Percentiles rank a stretch among this genome's conserved stretches.
phyloP scores from a whole-genome alignment of 352 stramenopile species.

The Phytophthora hybrid region DNA sequence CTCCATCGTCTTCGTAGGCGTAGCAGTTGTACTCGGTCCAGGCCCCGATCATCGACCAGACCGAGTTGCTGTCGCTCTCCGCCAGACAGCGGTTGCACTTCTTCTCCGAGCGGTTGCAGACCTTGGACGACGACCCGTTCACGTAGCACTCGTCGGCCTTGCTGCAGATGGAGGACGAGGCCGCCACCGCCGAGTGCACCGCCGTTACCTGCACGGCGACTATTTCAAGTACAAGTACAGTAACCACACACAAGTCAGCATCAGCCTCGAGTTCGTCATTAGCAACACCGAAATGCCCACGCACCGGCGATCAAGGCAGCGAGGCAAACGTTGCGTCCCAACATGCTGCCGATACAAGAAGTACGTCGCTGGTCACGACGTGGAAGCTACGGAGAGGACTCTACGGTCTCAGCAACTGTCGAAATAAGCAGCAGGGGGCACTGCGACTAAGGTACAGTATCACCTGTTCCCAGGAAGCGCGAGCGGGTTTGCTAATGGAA shows the following conservation, averaged over 20 bases:
- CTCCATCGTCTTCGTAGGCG: conserved; percentile 38
- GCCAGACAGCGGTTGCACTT: conserved; percentile 58
- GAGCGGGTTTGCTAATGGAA: conserved; percentile 5
- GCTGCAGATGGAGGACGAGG: conserved; percentile 40
- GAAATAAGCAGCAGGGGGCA: conserved; percentile 2
- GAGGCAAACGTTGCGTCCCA: conserved; percentile 39
- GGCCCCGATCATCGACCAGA: conserved; percentile 29
- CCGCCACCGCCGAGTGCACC: conserved; percentile 14
- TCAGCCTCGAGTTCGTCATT: background rate
- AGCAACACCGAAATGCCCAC: conserved; percentile 5
- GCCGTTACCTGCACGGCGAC: conserved; percentile 34
- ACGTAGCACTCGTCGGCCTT: conserved; percentile 55
- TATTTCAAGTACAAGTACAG: conserved; percentile 6
- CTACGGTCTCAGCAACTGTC: conserved; percentile 4
- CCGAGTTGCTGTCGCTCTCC: conserved; percentile 36
- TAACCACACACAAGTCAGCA: background rate
- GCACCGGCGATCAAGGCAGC: conserved; percentile 38
- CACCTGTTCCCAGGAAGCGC: background rate
- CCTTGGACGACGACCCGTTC: conserved; percentile 50
- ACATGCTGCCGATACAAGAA: conserved; percentile 9
- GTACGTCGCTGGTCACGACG: conserved; percentile 36
- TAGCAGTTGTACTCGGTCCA: conserved; percentile 60
- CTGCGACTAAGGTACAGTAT: background rate
- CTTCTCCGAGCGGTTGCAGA: conserved; percentile 52
- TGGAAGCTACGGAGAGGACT: background rate